Conservation (phyloP, 768 basidiomycete genomes). For the Trametes sanguinea region DNA sequence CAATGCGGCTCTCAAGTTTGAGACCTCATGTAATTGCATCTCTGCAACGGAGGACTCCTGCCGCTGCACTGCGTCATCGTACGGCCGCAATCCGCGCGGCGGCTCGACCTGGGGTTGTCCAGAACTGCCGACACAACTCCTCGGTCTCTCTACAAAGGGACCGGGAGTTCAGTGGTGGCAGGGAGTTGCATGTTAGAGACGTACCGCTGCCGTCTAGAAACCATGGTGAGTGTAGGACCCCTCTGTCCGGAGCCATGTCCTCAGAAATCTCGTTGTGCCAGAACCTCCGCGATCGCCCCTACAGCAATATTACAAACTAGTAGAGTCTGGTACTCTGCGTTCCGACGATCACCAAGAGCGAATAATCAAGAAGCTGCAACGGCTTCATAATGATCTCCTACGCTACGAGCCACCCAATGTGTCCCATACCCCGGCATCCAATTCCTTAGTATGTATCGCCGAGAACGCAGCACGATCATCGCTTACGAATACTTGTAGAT, state of each 20-base stretch:
- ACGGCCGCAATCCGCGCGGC: slow-evolving; percentile 1
- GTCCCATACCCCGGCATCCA: slow-evolving; percentile 39
- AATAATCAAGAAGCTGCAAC: slow-evolving; percentile 82
- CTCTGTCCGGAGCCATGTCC: neutral
- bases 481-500: slow-evolving; percentile 13
- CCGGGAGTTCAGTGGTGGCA: neutral
- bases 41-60: slow-evolving; percentile 1
- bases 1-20: slow-evolving; percentile 15
- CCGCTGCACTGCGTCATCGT: neutral
- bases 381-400: slow-evolving; percentile 70
- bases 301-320: slow-evolving; percentile 48
- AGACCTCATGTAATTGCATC: slow-evolving; percentile 1
- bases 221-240: neutral
- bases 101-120: neutral
- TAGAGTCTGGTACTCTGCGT: slow-evolving; percentile 54
- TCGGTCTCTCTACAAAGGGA: slow-evolving; percentile 12
- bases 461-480: neutral
- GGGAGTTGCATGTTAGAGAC: slow-evolving; percentile 1
- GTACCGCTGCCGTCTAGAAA: neutral
- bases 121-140: slow-evolving; percentile 9
- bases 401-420: slow-evolving; percentile 71
- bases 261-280: neutral
- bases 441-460: slow-evolving; percentile 37
- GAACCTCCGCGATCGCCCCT: slow-evolving; percentile 26
- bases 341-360: slow-evolving; percentile 83